phyloP scores from a whole-genome alignment of 2,329 filamentous ascomycete species.

The Fusarium chlamydosporum region DNA sequence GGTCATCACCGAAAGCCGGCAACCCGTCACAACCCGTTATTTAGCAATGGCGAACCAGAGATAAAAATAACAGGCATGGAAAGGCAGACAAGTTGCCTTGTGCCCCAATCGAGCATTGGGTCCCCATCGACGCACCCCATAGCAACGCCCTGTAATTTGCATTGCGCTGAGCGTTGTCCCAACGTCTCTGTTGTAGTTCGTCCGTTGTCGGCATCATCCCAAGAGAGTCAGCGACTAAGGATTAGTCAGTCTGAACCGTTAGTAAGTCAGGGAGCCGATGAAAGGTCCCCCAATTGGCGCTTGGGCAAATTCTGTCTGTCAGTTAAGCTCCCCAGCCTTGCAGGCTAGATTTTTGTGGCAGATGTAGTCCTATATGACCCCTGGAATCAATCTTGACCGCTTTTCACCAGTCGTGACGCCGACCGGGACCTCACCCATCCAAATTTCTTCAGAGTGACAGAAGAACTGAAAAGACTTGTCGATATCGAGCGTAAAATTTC shows the following conservation, averaged over 20 bases:
- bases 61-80: background rate
- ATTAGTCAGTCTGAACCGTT: background rate
- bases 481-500: background rate
- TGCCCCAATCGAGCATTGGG: background rate
- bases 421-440: background rate
- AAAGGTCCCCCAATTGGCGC: background rate
- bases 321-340: conserved; percentile 12
- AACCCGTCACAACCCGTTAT: background rate
- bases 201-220: background rate
- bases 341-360: background rate
- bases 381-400: conserved; percentile 19
- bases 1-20: background rate
- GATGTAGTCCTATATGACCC: background rate
- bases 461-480: background rate
- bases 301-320: background rate
- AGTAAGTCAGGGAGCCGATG: background rate
- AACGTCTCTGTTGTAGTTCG: background rate
- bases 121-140: background rate
- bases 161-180: background rate
- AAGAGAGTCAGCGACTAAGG: background rate
- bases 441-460: background rate
- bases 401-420: conserved; percentile 10
- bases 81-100: conserved; percentile 3
- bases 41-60: background rate
- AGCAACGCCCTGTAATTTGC: background rate